Conservation (phyloP, 331 rosid species). For the Pyracantha coccinea region DNA sequence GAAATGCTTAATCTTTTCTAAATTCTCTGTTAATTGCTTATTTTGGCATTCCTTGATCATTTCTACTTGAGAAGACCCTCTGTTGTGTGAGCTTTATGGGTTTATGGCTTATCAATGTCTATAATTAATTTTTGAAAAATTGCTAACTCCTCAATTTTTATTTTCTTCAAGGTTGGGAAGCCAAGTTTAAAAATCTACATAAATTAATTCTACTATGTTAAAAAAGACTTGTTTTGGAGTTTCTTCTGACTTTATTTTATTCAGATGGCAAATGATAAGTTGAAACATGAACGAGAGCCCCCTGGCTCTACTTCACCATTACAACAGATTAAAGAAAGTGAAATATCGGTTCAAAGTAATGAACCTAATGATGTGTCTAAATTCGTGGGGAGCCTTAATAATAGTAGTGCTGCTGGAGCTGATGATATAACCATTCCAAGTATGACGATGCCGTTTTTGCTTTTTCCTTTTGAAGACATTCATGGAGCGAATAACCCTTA, state of each 20-base stretch:
- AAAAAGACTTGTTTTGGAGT: not conserved
- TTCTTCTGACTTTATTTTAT: not conserved
- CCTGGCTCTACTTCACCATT: not conserved
- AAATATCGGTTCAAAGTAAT: not conserved
- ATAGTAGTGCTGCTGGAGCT: constrained; percentile 10
- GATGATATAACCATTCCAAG: constrained; percentile 5
- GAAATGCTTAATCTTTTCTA: not conserved
- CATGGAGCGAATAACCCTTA: not conserved
- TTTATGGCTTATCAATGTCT: not conserved
- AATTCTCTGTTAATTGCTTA: not conserved
- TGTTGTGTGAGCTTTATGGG: not conserved
- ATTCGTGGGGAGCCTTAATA: not conserved
- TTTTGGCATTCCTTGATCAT: not conserved
- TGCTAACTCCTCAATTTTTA: not conserved
- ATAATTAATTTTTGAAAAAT: not conserved
- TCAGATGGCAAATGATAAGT: constrained; percentile 24
- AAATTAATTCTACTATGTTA: not conserved
- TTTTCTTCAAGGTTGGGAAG: not conserved
- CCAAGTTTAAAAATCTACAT: not conserved
- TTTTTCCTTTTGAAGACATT: not conserved
- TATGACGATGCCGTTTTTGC: not conserved
- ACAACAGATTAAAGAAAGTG: constrained; percentile 7
- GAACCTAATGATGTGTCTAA: not conserved
- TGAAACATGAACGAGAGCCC: not conserved
- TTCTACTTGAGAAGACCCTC: not conserved